These are phyloP conservation scores for Hygrocybe punicea DNA, from an alignment of 768 basidiomycete genomes.

Conservation along the genomic window DNA sequence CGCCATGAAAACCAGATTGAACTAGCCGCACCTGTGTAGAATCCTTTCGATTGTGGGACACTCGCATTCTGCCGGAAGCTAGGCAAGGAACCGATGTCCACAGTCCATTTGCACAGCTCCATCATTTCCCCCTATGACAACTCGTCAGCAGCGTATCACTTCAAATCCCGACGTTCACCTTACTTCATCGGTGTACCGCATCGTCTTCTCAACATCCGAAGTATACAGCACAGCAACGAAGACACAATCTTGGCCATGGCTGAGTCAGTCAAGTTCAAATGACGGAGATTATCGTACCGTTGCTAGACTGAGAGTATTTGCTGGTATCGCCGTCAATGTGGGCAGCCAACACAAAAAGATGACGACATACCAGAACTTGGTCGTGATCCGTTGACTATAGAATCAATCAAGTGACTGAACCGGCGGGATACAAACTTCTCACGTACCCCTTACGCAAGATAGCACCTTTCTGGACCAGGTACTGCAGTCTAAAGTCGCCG, in stretches of 20 bases:
- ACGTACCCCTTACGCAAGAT: slow-evolving; percentile 81
- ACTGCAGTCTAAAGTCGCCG: slow-evolving; percentile 64
- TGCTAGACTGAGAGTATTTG: slow-evolving; percentile 69
- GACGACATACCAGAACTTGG: slow-evolving; percentile 71
- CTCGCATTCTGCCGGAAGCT: slow-evolving; percentile 71
- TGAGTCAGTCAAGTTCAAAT: slow-evolving; percentile 6
- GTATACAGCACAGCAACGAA: slow-evolving; percentile 84
- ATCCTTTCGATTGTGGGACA: slow-evolving; percentile 55
- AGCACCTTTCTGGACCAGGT: slow-evolving; percentile 82
- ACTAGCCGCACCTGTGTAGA: slow-evolving; percentile 67
- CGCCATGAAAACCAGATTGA: background rate
- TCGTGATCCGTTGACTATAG: slow-evolving; percentile 71
- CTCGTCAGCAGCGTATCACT: background rate
- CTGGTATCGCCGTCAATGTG: slow-evolving; percentile 35
- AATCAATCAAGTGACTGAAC: slow-evolving; percentile 16
- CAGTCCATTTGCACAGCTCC: slow-evolving; percentile 85
- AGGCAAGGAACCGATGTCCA: slow-evolving; percentile 74
- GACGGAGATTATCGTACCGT: slow-evolving; percentile 32
- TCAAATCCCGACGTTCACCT: background rate
- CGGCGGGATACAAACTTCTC: slow-evolving; percentile 7
- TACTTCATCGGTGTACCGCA: slow-evolving; percentile 79
- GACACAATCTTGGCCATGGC: slow-evolving; percentile 53
- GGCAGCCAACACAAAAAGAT: slow-evolving; percentile 7
- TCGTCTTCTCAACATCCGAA: slow-evolving; percentile 66
- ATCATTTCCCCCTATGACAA: slow-evolving; percentile 50